Evolutionary conservation across 768 basidiomycete species (phyloP).

Genomic region (Kwoniella bestiolae): DNA sequence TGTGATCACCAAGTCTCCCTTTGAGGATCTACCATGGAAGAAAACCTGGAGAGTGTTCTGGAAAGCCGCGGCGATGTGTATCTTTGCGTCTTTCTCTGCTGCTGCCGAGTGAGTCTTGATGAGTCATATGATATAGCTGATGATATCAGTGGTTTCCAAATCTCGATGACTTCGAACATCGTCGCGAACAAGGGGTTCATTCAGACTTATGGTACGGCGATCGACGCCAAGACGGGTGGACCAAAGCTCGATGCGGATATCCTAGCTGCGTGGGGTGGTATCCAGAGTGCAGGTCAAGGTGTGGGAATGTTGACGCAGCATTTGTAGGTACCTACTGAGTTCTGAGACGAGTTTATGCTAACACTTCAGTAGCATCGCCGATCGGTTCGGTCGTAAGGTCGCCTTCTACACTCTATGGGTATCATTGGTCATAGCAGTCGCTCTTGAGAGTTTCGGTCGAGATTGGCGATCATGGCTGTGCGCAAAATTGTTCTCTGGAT

Average conservation of each 20-base stretch:
- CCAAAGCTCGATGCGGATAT: conserved; percentile 25
- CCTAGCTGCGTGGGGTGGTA: conserved; percentile 38
- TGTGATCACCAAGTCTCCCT: conserved; percentile 42
- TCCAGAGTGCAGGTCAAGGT: conserved; percentile 39
- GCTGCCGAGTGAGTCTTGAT: conserved; percentile 33
- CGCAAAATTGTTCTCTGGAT: conserved; percentile 43
- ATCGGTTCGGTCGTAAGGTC: conserved; percentile 41
- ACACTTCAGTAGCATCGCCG: conserved; percentile 31
- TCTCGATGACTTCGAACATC: conserved; percentile 43
- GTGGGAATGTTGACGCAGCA: conserved; percentile 27
- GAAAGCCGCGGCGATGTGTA: conserved; percentile 34
- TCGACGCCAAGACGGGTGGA: conserved; percentile 9
- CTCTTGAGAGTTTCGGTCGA: conserved; percentile 10
- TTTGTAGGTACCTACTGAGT: conserved; percentile 26
- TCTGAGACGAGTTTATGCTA: not conserved
- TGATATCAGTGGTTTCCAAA: conserved; percentile 26
- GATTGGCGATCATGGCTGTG: conserved; percentile 17
- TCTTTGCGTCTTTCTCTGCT: conserved; percentile 41
- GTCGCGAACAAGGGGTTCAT: conserved; percentile 50
- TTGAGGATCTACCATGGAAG: conserved; percentile 36
- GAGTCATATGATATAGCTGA: conserved; percentile 8
- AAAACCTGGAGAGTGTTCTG: conserved; percentile 36
- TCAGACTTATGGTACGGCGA: conserved; percentile 35
- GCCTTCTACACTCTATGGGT: conserved; percentile 41
- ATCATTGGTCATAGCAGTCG: conserved; percentile 18